Base-by-base conservation (phyloP, 1,139 yeast species). In the Blastobotrys aristatus region DNA sequence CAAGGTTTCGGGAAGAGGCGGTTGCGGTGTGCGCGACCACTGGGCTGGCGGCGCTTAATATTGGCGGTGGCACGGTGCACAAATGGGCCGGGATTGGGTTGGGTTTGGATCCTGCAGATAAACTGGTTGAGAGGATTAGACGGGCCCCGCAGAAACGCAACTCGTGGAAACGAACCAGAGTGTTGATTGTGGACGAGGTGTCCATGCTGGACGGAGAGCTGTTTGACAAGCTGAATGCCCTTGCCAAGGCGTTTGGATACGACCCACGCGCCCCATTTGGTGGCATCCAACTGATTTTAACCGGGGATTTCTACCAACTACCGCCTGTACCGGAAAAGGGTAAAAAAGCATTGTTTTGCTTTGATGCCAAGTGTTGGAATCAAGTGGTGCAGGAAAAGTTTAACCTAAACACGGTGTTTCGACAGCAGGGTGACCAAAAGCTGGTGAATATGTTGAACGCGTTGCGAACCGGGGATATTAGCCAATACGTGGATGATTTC, bases 361-460 rank as follows among this genome's bases (percentile, higher is more conserved):
- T 92, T 66, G 89, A 89, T 59, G 74, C 89, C n/a, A 57, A 67
- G 4, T 71, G 82, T 7, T 94, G 98, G 98, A 70, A 72, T 43
- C 69, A 70, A 29, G 72, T 81, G 1, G 78, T 92, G 46, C 70
- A 33, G 13, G 32, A 46, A 11, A 16, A 31, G 24, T 76, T 87
- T 40, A 76, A 82, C 33, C 68, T 92, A 47, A 74, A 76, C 49
- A 84, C 82, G 55, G 92, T 92, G n/a, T 94, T 87, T 64, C 78
- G 99, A 54, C 99, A 92, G 63, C 80, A 82, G 60, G 95, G 94
- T 16, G 97, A 90, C 71, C 73, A 68, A 36, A 78, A 92, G 75
- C 74, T 89, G 52, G 79, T 87, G 44, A 77, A 78, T 43, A 82
- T 89, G 79, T 72, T 89, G 54, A 87, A 88, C 59, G 76, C 83